Percentiles rank a stretch among this genome's conserved stretches.
Evolutionary conservation across 1,284 basidiomycete genomes (phyloP).

Genomic region (Apiotrichum brassicae): DNA sequence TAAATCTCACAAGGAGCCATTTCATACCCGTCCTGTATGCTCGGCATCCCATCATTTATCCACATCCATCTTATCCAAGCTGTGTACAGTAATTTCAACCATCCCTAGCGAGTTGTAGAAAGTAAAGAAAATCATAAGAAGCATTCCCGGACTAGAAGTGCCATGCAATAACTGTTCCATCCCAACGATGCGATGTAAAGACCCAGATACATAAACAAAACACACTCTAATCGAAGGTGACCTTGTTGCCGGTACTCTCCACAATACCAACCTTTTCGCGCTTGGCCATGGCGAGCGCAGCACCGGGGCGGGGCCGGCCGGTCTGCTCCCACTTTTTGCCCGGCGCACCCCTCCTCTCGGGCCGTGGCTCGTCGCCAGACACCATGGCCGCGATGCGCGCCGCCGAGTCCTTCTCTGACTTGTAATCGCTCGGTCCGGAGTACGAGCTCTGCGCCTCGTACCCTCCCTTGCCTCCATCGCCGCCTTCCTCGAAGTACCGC

Average conservation of each 20-base stretch:
- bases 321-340: constrained; percentile 45
- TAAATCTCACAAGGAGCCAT: too few species aligned
- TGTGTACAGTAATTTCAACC: too few species aligned
- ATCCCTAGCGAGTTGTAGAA: too few species aligned
- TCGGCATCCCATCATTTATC: too few species aligned
- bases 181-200: too few species aligned
- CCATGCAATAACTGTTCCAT: neutral
- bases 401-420: constrained; percentile 10
- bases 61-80: too few species aligned
- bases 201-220: constrained; percentile 1
- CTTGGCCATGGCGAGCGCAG: constrained; percentile 79
- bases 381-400: constrained; percentile 15
- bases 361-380: neutral
- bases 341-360: constrained; percentile 31
- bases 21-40: too few species aligned
- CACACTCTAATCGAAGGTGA: constrained; percentile 57
- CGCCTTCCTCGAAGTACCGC: constrained; percentile 14
- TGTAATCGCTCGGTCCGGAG: constrained; percentile 5
- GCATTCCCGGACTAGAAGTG: neutral
- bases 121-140: too few species aligned
- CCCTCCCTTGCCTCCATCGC: constrained; percentile 3
- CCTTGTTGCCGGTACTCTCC: constrained; percentile 66
- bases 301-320: constrained; percentile 71
- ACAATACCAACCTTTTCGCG: constrained; percentile 80
- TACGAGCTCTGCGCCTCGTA: constrained; percentile 1